Base-by-base conservation (phyloP, 2,329 filamentous ascomycete species). In the Epichloe glyceriae region DNA sequence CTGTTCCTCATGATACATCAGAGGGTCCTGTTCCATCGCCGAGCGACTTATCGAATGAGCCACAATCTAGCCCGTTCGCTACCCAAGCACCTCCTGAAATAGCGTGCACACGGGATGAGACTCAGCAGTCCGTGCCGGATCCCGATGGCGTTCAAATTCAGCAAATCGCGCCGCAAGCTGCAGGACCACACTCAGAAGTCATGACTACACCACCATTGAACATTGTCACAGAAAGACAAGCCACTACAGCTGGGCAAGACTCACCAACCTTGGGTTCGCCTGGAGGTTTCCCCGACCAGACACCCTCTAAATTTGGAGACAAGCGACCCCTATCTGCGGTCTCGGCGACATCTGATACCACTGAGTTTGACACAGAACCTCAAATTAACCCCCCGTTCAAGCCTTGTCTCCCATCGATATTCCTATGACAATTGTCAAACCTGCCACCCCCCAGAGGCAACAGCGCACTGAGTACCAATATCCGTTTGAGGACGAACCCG, bases 301-400 rank as follows among this genome's bases (percentile, higher is more conserved):
- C 60, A 22, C 67, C 68, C 44, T 60, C 64, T 2, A 55, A 63
- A 10, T 66, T 68, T 19, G 60, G 64, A 12, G 73, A 80, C 33
- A 70, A 77, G 42, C 67, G 69, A 34, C 80, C 80, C 2, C 65
- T 65, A 34, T 84, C 83, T 15, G 77, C 82, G 3, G 61, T 79
- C 14, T 85, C 84, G 5, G 69, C 68, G 45, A 69, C 67, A 5
- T 83, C 81, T n/a, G 74, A 74, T 41, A 75, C 75, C 7, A 88
- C 84, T 0, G 82, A 86, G 58, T 86, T 88, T 57, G 86, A 89
- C 56, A 75, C 73, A n/a, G 85, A 88, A 57, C 74, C 81, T 20
- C 85, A 88, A 61, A 78, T 75, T 1, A 77, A 81, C 67, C 74
- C 1, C 68, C 73, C 1, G 58, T 69, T 15, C 68, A 66, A 42